Evolutionary conservation across 2,329 filamentous ascomycete genomes (phyloP).

Genomic region (Calonectria hawksworthii): DNA sequence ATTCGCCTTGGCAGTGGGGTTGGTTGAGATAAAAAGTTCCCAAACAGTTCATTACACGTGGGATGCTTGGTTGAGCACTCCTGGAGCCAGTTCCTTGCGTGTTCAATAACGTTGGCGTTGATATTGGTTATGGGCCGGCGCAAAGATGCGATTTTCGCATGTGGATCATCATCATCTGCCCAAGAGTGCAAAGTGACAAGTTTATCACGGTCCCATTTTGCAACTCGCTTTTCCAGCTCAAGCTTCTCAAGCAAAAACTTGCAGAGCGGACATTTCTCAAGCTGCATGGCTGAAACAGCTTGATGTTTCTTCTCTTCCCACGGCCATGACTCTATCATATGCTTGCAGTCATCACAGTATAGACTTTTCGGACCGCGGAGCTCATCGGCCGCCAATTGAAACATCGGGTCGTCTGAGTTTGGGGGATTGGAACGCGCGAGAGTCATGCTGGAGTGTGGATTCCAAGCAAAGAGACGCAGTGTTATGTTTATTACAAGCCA

Average conservation of each 20-base stretch:
- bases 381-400: neutral
- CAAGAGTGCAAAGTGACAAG: neutral
- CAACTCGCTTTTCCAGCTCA: neutral
- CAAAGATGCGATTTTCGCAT: neutral
- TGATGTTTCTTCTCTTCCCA: slow-evolving; percentile 2
- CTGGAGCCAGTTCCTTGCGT: neutral
- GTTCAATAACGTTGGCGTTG: neutral
- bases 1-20: neutral
- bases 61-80: neutral
- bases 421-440: neutral
- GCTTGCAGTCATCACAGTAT: slow-evolving; percentile 4
- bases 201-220: neutral
- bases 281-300: neutral
- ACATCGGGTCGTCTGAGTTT: neutral
- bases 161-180: neutral
- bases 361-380: neutral
- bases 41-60: neutral
- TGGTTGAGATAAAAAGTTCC: neutral
- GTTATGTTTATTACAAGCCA: neutral
- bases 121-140: neutral
- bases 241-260: neutral
- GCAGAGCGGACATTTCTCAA: neutral
- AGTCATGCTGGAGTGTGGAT: neutral
- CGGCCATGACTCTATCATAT: slow-evolving; percentile 3
- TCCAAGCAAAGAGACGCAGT: neutral